Percentiles rank a stretch among this genome's conserved stretches.
Evolutionary conservation across 2,329 filamentous ascomycete species (phyloP).

Genomic region (Paraconiothyrium brasiliense): DNA sequence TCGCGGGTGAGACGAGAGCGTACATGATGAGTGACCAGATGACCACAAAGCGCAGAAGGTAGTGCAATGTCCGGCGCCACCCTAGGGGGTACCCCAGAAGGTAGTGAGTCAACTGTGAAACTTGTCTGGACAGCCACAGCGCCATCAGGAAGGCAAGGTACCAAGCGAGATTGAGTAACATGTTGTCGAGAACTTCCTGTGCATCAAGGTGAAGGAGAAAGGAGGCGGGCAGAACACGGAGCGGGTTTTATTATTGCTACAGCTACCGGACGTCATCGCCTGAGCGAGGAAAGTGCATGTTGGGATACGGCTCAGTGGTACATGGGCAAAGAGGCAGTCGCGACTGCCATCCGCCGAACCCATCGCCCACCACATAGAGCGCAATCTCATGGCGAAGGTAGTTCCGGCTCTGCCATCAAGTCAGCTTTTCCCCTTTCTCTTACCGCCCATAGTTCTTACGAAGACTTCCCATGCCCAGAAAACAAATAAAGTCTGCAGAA

Average conservation of each 20-base stretch:
- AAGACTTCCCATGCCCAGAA: too few species aligned
- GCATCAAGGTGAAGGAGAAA: constrained; percentile 7
- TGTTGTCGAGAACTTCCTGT: neutral
- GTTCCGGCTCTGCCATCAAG: too few species aligned
- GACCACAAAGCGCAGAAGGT: too few species aligned
- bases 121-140: neutral
- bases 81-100: neutral
- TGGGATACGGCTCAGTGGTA: constrained; percentile 6
- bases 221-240: neutral
- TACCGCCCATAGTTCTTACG: too few species aligned
- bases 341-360: neutral
- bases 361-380: neutral
- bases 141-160: neutral
- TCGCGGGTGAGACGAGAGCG: neutral
- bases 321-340: constrained; percentile 6
- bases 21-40: too few species aligned
- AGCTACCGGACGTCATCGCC: constrained; percentile 4
- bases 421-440: too few species aligned
- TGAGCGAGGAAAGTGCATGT: neutral
- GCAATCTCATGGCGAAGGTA: neutral
- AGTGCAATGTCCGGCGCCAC: neutral
- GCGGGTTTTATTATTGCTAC: constrained; percentile 4
- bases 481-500: too few species aligned
- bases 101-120: neutral
- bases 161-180: neutral